phyloP scores from a whole-genome alignment of 768 basidiomycete genomes.

The Russula compacta region DNA sequence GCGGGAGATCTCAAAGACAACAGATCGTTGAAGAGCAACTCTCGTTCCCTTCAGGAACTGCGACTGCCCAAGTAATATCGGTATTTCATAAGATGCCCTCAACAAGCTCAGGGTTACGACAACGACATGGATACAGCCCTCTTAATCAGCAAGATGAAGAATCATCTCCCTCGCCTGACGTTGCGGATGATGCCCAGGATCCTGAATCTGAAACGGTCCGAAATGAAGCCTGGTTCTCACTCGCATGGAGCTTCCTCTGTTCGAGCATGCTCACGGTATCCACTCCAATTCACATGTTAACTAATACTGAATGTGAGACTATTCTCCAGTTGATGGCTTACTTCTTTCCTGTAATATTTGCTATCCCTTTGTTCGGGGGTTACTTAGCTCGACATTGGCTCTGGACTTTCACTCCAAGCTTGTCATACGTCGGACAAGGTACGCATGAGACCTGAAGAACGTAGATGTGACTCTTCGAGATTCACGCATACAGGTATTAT shows the following conservation, averaged over 20 bases:
- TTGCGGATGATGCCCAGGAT: slow-evolving; percentile 19
- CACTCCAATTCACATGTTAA: slow-evolving; percentile 1
- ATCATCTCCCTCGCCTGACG: slow-evolving; percentile 11
- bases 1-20: background rate
- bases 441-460: background rate
- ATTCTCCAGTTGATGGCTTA: slow-evolving; percentile 63
- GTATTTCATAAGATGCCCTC: slow-evolving; percentile 75
- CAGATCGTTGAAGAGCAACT: slow-evolving; percentile 93
- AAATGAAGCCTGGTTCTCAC: slow-evolving; percentile 66
- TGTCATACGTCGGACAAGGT: slow-evolving; percentile 93
- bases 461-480: background rate
- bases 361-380: slow-evolving; percentile 77
- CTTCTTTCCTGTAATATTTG: slow-evolving; percentile 82
- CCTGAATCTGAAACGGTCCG: slow-evolving; percentile 36
- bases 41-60: slow-evolving; percentile 90
- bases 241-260: slow-evolving; percentile 68
- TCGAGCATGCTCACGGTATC: slow-evolving; percentile 72
- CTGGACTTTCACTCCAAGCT: slow-evolving; percentile 88
- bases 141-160: slow-evolving; percentile 27
- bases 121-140: slow-evolving; percentile 48
- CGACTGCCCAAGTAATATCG: slow-evolving; percentile 90
- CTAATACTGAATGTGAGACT: background rate
- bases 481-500: slow-evolving; percentile 58
- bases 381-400: slow-evolving; percentile 83
- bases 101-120: slow-evolving; percentile 44